Evolutionary conservation across 1,284 basidiomycete species (phyloP).

Genomic region (Marasmius oreades): DNA sequence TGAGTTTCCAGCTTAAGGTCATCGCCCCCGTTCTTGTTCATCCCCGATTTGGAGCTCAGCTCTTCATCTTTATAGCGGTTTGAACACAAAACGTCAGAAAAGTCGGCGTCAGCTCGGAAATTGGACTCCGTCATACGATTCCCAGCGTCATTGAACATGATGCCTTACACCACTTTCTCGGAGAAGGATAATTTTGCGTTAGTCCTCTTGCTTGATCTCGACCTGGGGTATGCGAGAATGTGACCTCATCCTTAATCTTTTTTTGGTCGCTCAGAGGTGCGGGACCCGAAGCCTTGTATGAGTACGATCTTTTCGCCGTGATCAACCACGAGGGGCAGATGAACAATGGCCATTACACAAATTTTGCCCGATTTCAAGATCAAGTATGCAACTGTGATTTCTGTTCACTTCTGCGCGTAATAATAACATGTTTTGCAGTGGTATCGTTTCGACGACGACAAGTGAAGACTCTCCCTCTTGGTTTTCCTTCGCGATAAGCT

Average conservation of each 20-base stretch:
- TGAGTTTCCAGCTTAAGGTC: slow-evolving; percentile 96
- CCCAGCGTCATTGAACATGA: slow-evolving; percentile 85
- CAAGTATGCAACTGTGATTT: slow-evolving; percentile 46
- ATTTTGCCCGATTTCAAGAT: slow-evolving; percentile 73
- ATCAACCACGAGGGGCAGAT: slow-evolving; percentile 95
- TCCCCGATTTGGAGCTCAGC: not conserved
- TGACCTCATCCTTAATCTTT: not conserved
- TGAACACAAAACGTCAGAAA: slow-evolving; percentile 81
- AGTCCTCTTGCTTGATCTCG: slow-evolving; percentile 10
- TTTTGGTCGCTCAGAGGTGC: slow-evolving; percentile 27
- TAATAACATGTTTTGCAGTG: slow-evolving; percentile 52
- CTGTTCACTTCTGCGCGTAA: not conserved
- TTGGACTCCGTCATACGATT: slow-evolving; percentile 85
- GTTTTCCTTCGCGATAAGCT: not conserved
- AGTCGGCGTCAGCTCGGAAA: slow-evolving; percentile 65
- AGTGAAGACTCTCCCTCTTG: slow-evolving; percentile 43
- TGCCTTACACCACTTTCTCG: slow-evolving; percentile 71
- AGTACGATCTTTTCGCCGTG: slow-evolving; percentile 92
- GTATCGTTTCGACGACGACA: slow-evolving; percentile 96
- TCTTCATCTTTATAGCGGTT: slow-evolving; percentile 63
- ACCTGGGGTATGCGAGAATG: slow-evolving; percentile 29
- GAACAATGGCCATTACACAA: slow-evolving; percentile 93
- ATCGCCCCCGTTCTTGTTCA: not conserved
- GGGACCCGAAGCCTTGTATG: slow-evolving; percentile 72
- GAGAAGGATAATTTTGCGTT: slow-evolving; percentile 38